A percentile compares a stretch with the other conserved stretches of the same genome.
phyloP scores from a whole-genome alignment of 2,329 filamentous ascomycete species.

The Fusarium incarnatum region DNA sequence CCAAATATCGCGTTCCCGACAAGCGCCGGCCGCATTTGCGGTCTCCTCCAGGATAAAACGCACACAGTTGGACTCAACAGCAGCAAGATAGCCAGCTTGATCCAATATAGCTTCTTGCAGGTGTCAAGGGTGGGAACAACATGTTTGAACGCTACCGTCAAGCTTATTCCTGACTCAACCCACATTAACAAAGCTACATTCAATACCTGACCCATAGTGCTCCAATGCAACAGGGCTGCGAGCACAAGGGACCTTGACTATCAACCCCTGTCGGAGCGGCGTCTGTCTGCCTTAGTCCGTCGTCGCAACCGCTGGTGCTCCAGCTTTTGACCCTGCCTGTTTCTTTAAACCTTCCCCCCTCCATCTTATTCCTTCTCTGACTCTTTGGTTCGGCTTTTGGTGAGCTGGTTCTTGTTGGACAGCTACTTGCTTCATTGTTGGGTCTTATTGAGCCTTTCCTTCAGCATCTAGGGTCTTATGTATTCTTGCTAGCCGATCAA shows the following conservation, averaged over 20 bases:
- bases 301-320: slow-evolving; percentile 45
- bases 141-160: slow-evolving; percentile 27
- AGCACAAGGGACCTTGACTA: slow-evolving; percentile 39
- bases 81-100: slow-evolving; percentile 15
- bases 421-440: slow-evolving; percentile 27
- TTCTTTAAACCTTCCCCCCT: slow-evolving; percentile 52
- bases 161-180: slow-evolving; percentile 24
- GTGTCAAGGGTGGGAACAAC: slow-evolving; percentile 33
- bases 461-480: slow-evolving; percentile 9
- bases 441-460: slow-evolving; percentile 22
- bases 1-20: slow-evolving; percentile 44
- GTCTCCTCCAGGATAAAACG: slow-evolving; percentile 34
- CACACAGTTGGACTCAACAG: slow-evolving; percentile 11
- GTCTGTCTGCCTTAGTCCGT: slow-evolving; percentile 44
- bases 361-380: slow-evolving; percentile 41
- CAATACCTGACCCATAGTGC: slow-evolving; percentile 30
- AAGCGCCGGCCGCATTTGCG: slow-evolving; percentile 45
- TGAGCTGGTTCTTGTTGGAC: slow-evolving; percentile 35
- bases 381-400: slow-evolving; percentile 34
- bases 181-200: slow-evolving; percentile 26
- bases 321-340: slow-evolving; percentile 39
- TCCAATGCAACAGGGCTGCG: slow-evolving; percentile 40
- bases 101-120: slow-evolving; percentile 33
- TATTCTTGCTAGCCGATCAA: slow-evolving; percentile 7
- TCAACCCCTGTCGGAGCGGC: slow-evolving; percentile 42